Conservation (phyloP, 257 asterid genomes). For the Catharanthus roseus region DNA sequence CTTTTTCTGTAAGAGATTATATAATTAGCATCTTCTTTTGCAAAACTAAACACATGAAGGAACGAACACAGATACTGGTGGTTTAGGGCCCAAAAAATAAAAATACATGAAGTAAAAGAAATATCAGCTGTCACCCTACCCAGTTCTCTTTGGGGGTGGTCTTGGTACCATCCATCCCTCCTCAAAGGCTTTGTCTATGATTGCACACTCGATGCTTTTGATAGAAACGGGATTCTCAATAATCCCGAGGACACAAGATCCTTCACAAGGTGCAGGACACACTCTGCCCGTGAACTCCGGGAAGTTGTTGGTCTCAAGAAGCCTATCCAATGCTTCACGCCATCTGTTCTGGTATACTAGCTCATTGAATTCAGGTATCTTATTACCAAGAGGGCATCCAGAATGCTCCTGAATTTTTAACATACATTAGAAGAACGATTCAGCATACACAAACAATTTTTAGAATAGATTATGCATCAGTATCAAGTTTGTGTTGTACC, state of each 20-base stretch:
- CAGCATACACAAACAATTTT: neutral
- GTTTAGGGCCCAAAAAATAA: no score
- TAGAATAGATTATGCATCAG: neutral
- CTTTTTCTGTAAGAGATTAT: conserved; percentile 48
- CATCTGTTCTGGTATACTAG: conserved; percentile 95
- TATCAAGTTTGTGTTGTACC: conserved; percentile 31
- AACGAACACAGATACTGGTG: no score
- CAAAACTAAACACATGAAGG: neutral
- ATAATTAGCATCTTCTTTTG: neutral
- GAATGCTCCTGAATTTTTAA: conserved; percentile 71
- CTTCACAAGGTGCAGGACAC: conserved; percentile 99
- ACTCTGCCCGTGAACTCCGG: conserved; percentile 99
- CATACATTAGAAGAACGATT: neutral
- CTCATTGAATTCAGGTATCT: conserved; percentile 97
- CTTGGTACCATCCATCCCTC: conserved; percentile 99
- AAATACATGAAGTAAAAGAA: no score
- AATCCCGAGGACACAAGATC: conserved; percentile 97
- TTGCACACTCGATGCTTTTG: conserved; percentile 90
- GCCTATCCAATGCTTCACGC: conserved; percentile 99
- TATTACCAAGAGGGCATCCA: conserved; percentile 99
- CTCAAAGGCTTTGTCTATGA: conserved; percentile 90
- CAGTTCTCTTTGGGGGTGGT: conserved; percentile 79
- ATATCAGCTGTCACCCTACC: conserved; percentile 27
- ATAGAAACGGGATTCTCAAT: conserved; percentile 97
- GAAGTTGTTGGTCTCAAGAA: conserved; percentile 94